Conservation (phyloP, 495 filamentous ascomycete species). For the Parmelia sp. region DNA sequence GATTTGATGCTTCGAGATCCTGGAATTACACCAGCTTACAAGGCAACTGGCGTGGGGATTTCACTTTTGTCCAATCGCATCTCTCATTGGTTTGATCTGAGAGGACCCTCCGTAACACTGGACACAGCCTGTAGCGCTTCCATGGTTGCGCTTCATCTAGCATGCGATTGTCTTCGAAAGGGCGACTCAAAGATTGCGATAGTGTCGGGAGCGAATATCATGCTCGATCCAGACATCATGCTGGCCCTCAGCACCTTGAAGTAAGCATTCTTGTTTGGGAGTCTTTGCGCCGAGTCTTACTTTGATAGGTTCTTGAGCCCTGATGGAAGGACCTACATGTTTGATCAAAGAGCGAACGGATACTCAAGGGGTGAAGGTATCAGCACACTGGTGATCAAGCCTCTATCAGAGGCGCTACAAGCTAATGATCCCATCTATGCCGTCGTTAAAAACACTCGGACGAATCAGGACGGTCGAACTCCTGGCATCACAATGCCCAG, state of each 20-base stretch:
- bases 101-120: conserved; percentile 33
- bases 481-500: conserved; percentile 33
- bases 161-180: conserved; percentile 28
- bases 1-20: background rate
- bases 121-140: conserved; percentile 39
- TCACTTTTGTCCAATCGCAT: conserved; percentile 37
- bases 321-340: conserved; percentile 33
- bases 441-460: conserved; percentile 31
- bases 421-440: conserved; percentile 36
- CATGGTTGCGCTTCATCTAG: conserved; percentile 36
- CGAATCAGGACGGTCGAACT: conserved; percentile 37
- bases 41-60: conserved; percentile 33
- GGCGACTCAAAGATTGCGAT: conserved; percentile 30
- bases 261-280: background rate
- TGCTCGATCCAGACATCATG: conserved; percentile 28
- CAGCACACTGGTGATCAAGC: conserved; percentile 36
- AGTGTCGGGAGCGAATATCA: conserved; percentile 30
- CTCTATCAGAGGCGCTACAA: conserved; percentile 31
- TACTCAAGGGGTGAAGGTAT: conserved; percentile 39
- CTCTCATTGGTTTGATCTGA: conserved; percentile 34
- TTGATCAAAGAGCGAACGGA: conserved; percentile 34
- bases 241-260: conserved; percentile 9
- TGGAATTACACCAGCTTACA: background rate
- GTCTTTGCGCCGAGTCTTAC: background rate
- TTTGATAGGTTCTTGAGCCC: conserved; percentile 16